Evolutionary conservation across 2,329 filamentous ascomycete species (phyloP).

Genomic region (Arthrobotrys conoides): DNA sequence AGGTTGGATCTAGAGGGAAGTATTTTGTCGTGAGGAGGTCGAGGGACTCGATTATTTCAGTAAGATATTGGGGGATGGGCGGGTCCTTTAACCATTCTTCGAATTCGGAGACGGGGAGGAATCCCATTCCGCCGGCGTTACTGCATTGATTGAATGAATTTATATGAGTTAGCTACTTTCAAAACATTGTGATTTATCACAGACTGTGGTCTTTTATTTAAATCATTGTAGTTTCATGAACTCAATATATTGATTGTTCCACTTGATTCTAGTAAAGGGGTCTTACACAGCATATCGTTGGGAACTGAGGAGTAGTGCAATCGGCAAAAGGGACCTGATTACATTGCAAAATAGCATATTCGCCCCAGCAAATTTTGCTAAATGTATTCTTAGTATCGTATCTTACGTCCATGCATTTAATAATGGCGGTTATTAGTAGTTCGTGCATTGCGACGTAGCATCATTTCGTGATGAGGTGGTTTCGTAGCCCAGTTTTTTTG

Average conservation of each 20-base stretch:
- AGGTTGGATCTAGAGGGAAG: slow-evolving; percentile 19
- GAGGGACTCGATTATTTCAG: slow-evolving; percentile 13
- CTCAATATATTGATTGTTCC: too few species aligned
- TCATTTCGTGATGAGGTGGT: background rate
- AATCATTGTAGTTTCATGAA: too few species aligned
- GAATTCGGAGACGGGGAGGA: slow-evolving; percentile 32
- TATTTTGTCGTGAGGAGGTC: slow-evolving; percentile 3
- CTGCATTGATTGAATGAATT: background rate
- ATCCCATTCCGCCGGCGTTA: background rate
- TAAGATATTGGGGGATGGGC: slow-evolving; percentile 13
- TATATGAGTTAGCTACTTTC: background rate
- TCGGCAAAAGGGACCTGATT: background rate
- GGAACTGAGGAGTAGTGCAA: background rate
- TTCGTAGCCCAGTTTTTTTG: background rate
- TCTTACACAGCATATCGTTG: background rate
- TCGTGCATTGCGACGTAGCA: too few species aligned
- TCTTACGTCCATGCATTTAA: too few species aligned
- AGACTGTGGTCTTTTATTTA: too few species aligned
- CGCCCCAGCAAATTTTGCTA: too few species aligned
- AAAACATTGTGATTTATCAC: too few species aligned
- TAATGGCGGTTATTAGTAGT: too few species aligned
- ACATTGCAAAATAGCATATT: background rate
- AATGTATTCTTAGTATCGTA: too few species aligned
- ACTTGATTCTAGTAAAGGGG: too few species aligned
- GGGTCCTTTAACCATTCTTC: slow-evolving; percentile 12